Evolutionary conservation across 2,329 filamentous ascomycete genomes (phyloP), one percentile per base, ranked within the genome.

Genomic region (Penicillium sp.): DNA sequence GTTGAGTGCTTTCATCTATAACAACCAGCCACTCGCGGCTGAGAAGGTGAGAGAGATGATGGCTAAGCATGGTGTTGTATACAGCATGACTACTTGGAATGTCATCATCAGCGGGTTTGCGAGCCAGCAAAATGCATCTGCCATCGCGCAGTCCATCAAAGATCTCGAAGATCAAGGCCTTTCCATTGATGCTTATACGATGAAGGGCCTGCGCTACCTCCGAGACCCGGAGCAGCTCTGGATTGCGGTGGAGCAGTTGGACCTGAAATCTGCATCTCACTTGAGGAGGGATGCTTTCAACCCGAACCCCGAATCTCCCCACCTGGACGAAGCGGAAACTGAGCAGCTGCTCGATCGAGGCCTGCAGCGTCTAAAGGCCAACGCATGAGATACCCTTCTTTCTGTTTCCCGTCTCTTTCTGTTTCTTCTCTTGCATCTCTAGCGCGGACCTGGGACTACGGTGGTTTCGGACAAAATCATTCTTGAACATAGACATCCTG

Each of bases 81-180:
- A 83, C 3, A 84, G 82, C 55, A 61, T 76, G 0, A 79, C 82
- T 32, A 87, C 85, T 0, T 93, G 85, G 83, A 88, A 86, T 61
- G 79, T 77, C 2, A 71, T 95, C 32, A 72, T 87, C 32, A 75
- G 73, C 28, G 83, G 84, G 5, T 85, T 89, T 59, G 81, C 84
- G 1, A 69, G n/a, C n/a, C n/a, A n/a, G n/a, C n/a, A n/a, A n/a
- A n/a, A 69, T 17, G 65, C 73, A 39, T 80, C 87, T 59, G 74
- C 84, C 52, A 68, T 81, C 0, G 63, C 73, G 0, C 76, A 75
- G 49, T 77, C 78, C 4, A 68, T 89, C 53, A 72, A 75, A 53
- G 70, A 77, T 10, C 76, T 88, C 63, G 77, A 86, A 58, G 66
- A 72, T 2, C 72, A 75, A 6, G 82, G 82, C 1, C 73, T 77